phyloP scores from a whole-genome alignment of 495 filamentous ascomycete genomes.

The Hypomontagnella monticulosa region DNA sequence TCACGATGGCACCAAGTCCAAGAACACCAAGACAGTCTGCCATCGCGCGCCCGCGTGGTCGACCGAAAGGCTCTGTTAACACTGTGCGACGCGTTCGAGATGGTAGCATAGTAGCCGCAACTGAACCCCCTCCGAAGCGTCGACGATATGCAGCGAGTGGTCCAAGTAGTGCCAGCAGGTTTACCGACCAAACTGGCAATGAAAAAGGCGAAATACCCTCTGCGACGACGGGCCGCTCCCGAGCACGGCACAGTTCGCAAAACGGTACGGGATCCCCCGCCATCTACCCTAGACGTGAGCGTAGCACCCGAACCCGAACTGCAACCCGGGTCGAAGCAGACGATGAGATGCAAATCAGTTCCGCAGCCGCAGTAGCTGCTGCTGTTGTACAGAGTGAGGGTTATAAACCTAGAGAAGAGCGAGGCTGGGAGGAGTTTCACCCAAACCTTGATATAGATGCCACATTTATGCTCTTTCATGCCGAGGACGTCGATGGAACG shows the following conservation, averaged over 20 bases:
- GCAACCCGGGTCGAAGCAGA: constrained; percentile 56
- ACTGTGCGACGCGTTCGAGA: constrained; percentile 53
- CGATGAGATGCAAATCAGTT: constrained; percentile 70
- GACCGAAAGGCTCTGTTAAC: constrained; percentile 54
- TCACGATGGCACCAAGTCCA: constrained; percentile 54
- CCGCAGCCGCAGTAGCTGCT: constrained; percentile 83
- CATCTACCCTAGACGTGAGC: constrained; percentile 58
- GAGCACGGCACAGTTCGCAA: constrained; percentile 45
- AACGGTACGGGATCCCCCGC: constrained; percentile 51
- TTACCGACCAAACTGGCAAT: constrained; percentile 70
- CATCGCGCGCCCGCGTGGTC: constrained; percentile 54
- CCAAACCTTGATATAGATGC: constrained; percentile 89
- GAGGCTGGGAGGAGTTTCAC: constrained; percentile 97
- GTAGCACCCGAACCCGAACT: constrained; percentile 63
- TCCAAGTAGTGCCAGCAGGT: constrained; percentile 81
- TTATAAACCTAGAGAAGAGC: constrained; percentile 96
- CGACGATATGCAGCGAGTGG: constrained; percentile 77
- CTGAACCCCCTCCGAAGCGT: constrained; percentile 64
- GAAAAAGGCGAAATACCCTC: constrained; percentile 56
- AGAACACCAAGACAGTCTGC: constrained; percentile 54
- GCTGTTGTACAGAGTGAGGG: constrained; percentile 90
- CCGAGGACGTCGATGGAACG: constrained; percentile 84
- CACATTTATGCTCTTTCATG: constrained; percentile 77
- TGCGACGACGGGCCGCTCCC: constrained; percentile 48
- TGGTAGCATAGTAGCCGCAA: constrained; percentile 52